Evolutionary conservation across 192 early-diverging fungal genomes (phyloP), one percentile per base, ranked within the genome.

Genomic region (Phycomyces blakesleeanus): DNA sequence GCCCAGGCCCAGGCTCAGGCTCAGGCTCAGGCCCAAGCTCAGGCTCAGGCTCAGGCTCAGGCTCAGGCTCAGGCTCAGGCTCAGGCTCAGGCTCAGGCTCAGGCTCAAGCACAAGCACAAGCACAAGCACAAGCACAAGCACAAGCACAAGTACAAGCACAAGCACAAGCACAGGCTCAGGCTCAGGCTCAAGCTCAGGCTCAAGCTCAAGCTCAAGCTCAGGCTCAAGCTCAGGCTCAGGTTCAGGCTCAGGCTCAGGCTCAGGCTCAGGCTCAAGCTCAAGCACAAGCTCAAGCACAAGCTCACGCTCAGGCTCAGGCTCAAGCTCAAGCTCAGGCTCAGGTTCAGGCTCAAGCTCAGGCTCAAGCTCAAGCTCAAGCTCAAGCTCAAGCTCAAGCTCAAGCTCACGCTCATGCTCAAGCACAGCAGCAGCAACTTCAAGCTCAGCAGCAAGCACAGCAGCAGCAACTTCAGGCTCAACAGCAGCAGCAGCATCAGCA

Each of bases 301-400:
- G 40, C 20, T 26, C 21, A 14, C 4, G 20, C 16, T 34, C 57
- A 44, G 14, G 10, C 10, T 25, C 57, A 44, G 8, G 40, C 40
- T 44, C 59, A 63, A 60, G 22, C 22, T 21, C 41, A 60, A 15
- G 53, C 24, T 24, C 53, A 55, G 14, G 22, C n/a, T 11, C 40
- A 42, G 5, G 29, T 7, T 5, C 58, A 59, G 5, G 40, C 20
- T 0, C 58, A 59, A 15, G 41, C 21, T 0, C 41, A 44, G 9
- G 41, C 29, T 34, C 29, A 34, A 34, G 29, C 29, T 34, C 29
- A 34, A 34, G 29, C 29, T 34, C 29, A 34, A 3, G 38, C n/a
- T 59, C 57, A 58, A 14, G 20, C 5, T 0, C 38, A 58, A 8
- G 40, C 20, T 24, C 21, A 14, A 5, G 20, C 16, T 22, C 57